Conservation (phyloP, 108 stramenopile species). For the Phaeodactylum tricornutum region DNA sequence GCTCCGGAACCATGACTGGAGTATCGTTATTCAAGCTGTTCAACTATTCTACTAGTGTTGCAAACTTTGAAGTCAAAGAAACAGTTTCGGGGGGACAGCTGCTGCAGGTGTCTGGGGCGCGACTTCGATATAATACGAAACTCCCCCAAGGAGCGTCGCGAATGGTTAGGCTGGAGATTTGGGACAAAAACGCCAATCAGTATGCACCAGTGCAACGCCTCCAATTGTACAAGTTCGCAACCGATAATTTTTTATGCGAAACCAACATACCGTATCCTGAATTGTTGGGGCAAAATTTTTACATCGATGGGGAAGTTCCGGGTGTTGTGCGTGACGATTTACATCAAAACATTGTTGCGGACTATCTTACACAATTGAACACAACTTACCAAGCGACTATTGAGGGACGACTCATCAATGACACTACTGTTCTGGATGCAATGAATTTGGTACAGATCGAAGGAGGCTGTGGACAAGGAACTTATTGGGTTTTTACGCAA, state of each 20-base stretch:
- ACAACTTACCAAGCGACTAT: conserved; percentile 15
- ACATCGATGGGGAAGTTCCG: conserved; percentile 20
- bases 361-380: conserved; percentile 8
- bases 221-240: conserved; percentile 34
- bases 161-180: conserved; percentile 16
- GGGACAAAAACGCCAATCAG: conserved; percentile 13
- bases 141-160: conserved; percentile 7
- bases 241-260: conserved; percentile 27
- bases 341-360: conserved; percentile 23
- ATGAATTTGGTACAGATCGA: conserved; percentile 17
- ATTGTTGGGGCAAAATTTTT: conserved; percentile 22
- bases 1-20: conserved; percentile 34
- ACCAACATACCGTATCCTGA: conserved; percentile 23
- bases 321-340: conserved; percentile 7
- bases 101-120: conserved; percentile 44
- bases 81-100: conserved; percentile 23
- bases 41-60: conserved; percentile 28
- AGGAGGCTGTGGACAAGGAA: conserved; percentile 2
- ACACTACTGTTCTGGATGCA: conserved; percentile 8
- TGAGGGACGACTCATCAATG: conserved; percentile 24
- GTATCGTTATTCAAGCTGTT: conserved; percentile 23
- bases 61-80: conserved; percentile 23
- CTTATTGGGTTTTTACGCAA: not conserved
- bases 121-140: conserved; percentile 29
- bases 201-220: conserved; percentile 32